These are phyloP conservation scores for Persicaria maculosa DNA, from an alignment of 148 eudicot species.

Conservation along the genomic window DNA sequence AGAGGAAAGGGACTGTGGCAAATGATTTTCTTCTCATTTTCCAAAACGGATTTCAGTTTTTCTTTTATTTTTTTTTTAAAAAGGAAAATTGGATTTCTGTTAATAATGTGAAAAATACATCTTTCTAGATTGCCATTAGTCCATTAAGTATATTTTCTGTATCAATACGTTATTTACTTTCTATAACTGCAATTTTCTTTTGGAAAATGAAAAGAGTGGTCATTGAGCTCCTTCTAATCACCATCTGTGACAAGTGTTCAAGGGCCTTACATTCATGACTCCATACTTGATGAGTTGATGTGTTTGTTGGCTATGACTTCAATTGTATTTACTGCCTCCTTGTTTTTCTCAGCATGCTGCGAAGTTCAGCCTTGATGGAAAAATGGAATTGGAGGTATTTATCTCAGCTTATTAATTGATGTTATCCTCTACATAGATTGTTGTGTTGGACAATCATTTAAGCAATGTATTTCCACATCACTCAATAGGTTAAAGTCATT, in stretches of 20 bases:
- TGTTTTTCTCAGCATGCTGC: constrained; percentile 45
- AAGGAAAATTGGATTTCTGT: too few species aligned
- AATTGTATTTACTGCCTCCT: constrained; percentile 11
- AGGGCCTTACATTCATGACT: background rate
- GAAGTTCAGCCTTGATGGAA: constrained; percentile 64
- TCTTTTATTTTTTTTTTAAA: too few species aligned
- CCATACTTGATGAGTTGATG: background rate
- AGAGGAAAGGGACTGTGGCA: too few species aligned
- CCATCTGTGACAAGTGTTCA: background rate
- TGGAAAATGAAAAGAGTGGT: too few species aligned
- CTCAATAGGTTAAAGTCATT: constrained; percentile 56
- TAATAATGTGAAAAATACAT: too few species aligned
- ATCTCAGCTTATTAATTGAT: background rate
- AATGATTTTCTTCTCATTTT: too few species aligned
- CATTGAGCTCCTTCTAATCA: background rate
- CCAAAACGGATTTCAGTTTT: too few species aligned
- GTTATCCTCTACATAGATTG: background rate
- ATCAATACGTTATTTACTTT: too few species aligned
- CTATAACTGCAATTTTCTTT: too few species aligned
- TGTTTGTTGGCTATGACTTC: background rate
- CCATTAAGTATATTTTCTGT: too few species aligned
- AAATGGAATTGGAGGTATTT: constrained; percentile 75
- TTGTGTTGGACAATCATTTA: background rate
- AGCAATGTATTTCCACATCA: constrained; percentile 16
- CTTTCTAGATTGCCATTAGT: too few species aligned